These are phyloP conservation scores for Exophiala dermatitidis DNA, from an alignment of 2,329 filamentous ascomycete genomes.

Conservation along the genomic window DNA sequence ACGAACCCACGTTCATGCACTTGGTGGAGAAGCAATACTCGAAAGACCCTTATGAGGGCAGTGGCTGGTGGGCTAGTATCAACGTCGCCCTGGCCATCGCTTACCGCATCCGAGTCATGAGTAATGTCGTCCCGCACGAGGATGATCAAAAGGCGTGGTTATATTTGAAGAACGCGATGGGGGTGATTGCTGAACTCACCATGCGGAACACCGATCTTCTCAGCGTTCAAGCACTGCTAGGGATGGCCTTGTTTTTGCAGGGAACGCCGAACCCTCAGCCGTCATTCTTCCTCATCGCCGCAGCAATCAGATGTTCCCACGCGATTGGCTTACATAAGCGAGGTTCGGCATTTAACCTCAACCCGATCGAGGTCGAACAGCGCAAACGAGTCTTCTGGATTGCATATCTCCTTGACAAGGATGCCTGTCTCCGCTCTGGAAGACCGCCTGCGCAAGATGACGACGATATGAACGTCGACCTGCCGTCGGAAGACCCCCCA, in stretches of 20 bases:
- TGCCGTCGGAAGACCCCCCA: slow-evolving; percentile 80
- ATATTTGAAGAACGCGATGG: slow-evolving; percentile 94
- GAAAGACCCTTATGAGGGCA: slow-evolving; percentile 82
- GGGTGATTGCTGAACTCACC: slow-evolving; percentile 81
- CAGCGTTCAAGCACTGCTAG: slow-evolving; percentile 86
- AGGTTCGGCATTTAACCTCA: slow-evolving; percentile 85
- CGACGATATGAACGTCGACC: slow-evolving; percentile 88
- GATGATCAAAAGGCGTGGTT: slow-evolving; percentile 94
- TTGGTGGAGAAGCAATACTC: slow-evolving; percentile 92
- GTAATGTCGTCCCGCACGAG: slow-evolving; percentile 79
- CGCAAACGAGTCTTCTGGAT: slow-evolving; percentile 73
- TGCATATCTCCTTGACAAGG: slow-evolving; percentile 65
- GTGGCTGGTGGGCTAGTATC: slow-evolving; percentile 96
- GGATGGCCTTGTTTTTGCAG: slow-evolving; percentile 89
- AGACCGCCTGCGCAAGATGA: slow-evolving; percentile 66
- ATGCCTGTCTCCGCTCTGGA: slow-evolving; percentile 65
- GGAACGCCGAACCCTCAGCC: slow-evolving; percentile 96
- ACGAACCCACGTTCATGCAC: slow-evolving; percentile 98
- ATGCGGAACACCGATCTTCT: slow-evolving; percentile 94
- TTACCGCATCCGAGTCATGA: slow-evolving; percentile 88
- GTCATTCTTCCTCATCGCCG: slow-evolving; percentile 81
- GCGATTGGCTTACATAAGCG: slow-evolving; percentile 93
- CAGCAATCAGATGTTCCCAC: slow-evolving; percentile 82
- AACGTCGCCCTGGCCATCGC: slow-evolving; percentile 92
- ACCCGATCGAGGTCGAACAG: slow-evolving; percentile 89